A percentile compares a stretch with the other conserved stretches of the same genome.
These are phyloP conservation scores for Hibiscus mutabilis DNA, from an alignment of 345 rosid genomes.

Conservation along the genomic window DNA sequence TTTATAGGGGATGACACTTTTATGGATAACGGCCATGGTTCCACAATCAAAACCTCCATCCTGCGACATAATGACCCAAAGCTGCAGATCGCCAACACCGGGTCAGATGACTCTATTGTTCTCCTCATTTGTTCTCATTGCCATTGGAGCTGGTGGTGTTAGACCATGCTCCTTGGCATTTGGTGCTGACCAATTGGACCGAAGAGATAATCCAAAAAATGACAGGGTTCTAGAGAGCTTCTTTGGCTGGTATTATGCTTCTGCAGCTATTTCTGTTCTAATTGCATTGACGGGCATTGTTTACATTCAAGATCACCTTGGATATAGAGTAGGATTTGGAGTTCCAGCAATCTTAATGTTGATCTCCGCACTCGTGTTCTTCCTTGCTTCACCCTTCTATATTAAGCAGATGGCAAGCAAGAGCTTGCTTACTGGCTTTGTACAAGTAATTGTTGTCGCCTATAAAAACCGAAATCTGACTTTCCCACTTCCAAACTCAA, in stretches of 20 bases:
- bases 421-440: constrained; percentile 47
- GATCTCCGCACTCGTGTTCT: background rate
- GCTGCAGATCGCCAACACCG: constrained; percentile 44
- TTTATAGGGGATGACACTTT: constrained; percentile 53
- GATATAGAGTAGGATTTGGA: constrained; percentile 56
- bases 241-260: constrained; percentile 67
- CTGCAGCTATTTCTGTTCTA: constrained; percentile 39
- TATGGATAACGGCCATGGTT: constrained; percentile 70
- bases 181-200: constrained; percentile 63
- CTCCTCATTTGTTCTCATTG: constrained; percentile 41
- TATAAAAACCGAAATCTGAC: constrained; percentile 41
- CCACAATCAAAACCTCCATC: constrained; percentile 52
- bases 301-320: constrained; percentile 55
- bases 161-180: constrained; percentile 72
- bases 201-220: constrained; percentile 43
- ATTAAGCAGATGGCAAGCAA: constrained; percentile 32
- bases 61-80: constrained; percentile 23
- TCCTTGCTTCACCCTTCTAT: constrained; percentile 29
- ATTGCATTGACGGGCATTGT: constrained; percentile 49
- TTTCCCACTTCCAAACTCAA: constrained; percentile 33
- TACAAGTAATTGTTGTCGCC: constrained; percentile 41
- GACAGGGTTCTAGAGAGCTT: constrained; percentile 48
- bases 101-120: constrained; percentile 43
- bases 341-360: constrained; percentile 53
- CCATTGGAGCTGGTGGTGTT: constrained; percentile 69